Percentiles rank a stretch among this genome's conserved stretches.
Evolutionary conservation across 2,329 filamentous ascomycete species (phyloP).

Genomic region (Aspergillus texensis): DNA sequence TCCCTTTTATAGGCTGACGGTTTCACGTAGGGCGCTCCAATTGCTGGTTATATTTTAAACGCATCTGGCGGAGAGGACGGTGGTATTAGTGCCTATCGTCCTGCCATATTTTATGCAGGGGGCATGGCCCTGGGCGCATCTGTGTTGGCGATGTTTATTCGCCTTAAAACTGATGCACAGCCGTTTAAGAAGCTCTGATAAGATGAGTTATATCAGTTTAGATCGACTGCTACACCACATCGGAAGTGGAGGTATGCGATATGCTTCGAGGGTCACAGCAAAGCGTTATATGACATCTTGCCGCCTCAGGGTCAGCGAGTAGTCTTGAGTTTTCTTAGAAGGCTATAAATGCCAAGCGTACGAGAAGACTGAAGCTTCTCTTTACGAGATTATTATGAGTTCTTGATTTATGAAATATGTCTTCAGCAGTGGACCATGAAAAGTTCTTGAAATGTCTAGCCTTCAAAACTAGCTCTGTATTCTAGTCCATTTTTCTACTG

Average conservation of each 20-base stretch:
- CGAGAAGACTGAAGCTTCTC: not conserved
- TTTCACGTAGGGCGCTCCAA: conserved; percentile 54
- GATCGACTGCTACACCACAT: not conserved
- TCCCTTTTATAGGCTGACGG: not conserved
- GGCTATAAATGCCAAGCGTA: not conserved
- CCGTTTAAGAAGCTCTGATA: conserved; percentile 40
- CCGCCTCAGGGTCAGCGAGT: not conserved
- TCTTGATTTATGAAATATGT: too few relatives aligned
- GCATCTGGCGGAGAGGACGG: conserved; percentile 56
- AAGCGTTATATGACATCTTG: not conserved
- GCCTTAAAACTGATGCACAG: conserved; percentile 47
- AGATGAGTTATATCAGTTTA: not conserved
- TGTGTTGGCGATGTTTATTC: conserved; percentile 45
- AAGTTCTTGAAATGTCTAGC: rapidly evolving
- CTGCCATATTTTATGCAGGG: conserved; percentile 65
- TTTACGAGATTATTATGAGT: not conserved
- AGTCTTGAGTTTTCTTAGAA: not conserved
- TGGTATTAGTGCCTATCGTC: conserved; percentile 58
- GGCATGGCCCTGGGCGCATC: conserved; percentile 53
- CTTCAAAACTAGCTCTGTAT: not conserved
- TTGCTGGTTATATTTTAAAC: conserved; percentile 62
- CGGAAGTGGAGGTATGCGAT: not conserved
- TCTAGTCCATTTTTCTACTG: not conserved
- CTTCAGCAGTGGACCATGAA: not conserved
- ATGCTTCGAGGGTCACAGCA: too few relatives aligned